Percentiles rank a stretch among this genome's conserved stretches.
These are phyloP conservation scores for Fusarium avenaceum DNA, from an alignment of 2,329 filamentous ascomycete genomes.

Conservation along the genomic window DNA sequence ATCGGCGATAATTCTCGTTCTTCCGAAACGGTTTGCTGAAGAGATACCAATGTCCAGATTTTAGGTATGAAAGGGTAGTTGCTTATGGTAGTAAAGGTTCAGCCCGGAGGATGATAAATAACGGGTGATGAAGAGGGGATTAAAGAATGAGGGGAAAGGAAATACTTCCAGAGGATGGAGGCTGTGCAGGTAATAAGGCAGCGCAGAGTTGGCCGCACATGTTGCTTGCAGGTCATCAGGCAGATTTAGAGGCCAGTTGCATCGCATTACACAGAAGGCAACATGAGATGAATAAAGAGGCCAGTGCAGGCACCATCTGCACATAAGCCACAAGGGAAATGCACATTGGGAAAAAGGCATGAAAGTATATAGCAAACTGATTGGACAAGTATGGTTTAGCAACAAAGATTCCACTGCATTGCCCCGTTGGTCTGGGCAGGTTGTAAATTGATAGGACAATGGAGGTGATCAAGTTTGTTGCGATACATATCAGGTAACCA, in stretches of 20 bases:
- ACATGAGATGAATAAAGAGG: conserved; percentile 1
- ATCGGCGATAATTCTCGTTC: no score
- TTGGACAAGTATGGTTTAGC: conserved; percentile 13
- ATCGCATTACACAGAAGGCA: neutral
- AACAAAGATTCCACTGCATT: conserved; percentile 26
- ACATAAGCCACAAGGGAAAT: conserved; percentile 18
- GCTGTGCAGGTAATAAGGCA: conserved; percentile 5
- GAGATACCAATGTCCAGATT: no score
- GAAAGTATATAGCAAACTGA: neutral
- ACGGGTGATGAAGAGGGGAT: no score
- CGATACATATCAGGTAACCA: neutral
- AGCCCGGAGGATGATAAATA: no score
- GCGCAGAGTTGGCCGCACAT: conserved; percentile 7
- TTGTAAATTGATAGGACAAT: conserved; percentile 8
- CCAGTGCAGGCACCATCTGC: conserved; percentile 20
- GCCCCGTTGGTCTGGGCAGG: conserved; percentile 2
- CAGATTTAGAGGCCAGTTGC: neutral
- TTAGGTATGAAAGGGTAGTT: no score
- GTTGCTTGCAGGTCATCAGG: conserved; percentile 16
- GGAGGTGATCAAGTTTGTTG: neutral
- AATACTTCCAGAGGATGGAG: neutral
- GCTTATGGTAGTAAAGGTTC: no score
- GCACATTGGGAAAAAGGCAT: neutral
- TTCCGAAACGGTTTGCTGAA: no score
- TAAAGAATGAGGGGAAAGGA: neutral